These are phyloP conservation scores for Melastoma candidum DNA, from an alignment of 441 rosid genomes.

Conservation along the genomic window DNA sequence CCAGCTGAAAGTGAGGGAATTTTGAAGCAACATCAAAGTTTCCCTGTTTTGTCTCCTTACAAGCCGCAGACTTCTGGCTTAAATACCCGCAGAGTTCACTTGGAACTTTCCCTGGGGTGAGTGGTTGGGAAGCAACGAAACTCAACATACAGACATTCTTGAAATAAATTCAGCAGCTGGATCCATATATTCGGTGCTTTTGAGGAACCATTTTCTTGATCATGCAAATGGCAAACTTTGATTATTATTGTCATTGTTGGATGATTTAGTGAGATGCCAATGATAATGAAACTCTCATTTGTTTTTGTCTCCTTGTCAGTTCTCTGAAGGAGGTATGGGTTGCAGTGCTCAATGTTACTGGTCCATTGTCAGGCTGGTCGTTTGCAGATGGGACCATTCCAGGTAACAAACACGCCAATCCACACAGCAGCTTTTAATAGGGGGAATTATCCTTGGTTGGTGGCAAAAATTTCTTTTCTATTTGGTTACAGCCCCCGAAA, in stretches of 20 bases:
- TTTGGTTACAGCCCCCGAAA: constrained; percentile 58
- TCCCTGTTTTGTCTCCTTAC: constrained; percentile 48
- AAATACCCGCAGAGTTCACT: constrained; percentile 66
- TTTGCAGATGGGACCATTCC: constrained; percentile 69
- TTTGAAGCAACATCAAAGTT: constrained; percentile 33
- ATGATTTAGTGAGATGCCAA: too few relatives aligned
- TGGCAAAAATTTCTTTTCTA: constrained; percentile 3
- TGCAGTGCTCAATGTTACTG: constrained; percentile 81
- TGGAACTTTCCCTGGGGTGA: constrained; percentile 90
- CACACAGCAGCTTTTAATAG: constrained; percentile 6
- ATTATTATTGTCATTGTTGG: too few relatives aligned
- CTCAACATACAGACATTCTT: too few relatives aligned
- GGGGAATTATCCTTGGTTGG: not conserved
- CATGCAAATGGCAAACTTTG: too few relatives aligned
- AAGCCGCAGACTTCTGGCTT: constrained; percentile 32
- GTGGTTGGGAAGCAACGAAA: constrained; percentile 17
- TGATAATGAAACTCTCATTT: too few relatives aligned
- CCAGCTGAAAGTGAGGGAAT: constrained; percentile 49
- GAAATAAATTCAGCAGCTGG: too few relatives aligned
- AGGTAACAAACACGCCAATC: constrained; percentile 26
- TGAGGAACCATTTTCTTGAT: too few relatives aligned
- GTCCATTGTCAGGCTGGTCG: constrained; percentile 93
- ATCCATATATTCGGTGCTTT: too few relatives aligned
- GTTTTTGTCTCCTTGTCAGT: constrained; percentile 30
- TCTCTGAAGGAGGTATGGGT: constrained; percentile 90